Percentiles rank a stretch among this genome's conserved stretches.
phyloP scores from a whole-genome alignment of 1,284 basidiomycete species.

The Irpex rosettiformis region DNA sequence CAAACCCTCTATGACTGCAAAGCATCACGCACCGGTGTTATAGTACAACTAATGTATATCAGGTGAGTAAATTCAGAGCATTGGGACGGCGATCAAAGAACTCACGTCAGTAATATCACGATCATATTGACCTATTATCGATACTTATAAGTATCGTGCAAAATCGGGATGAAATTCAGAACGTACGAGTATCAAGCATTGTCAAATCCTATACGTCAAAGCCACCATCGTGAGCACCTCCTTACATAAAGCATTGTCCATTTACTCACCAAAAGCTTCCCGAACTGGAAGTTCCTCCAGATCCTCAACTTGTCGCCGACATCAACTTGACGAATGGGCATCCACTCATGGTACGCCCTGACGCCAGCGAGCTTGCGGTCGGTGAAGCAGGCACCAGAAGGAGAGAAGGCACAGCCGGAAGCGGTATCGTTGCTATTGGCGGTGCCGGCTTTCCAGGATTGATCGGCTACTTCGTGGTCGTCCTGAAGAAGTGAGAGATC shows the following conservation, averaged over 20 bases:
- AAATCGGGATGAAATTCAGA: not conserved
- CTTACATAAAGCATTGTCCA: not conserved
- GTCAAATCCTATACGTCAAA: slow-evolving; percentile 42
- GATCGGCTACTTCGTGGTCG: slow-evolving; percentile 63
- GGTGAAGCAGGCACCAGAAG: slow-evolving; percentile 57
- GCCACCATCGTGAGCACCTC: not conserved
- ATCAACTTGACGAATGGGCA: slow-evolving; percentile 65
- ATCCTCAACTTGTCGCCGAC: slow-evolving; percentile 60
- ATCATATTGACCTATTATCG: slow-evolving; percentile 50
- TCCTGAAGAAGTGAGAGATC: slow-evolving; percentile 42
- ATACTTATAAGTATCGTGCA: not conserved
- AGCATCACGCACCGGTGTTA: slow-evolving; percentile 41
- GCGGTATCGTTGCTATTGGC: slow-evolving; percentile 60
- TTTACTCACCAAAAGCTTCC: slow-evolving; percentile 43
- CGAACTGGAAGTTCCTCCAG: slow-evolving; percentile 67
- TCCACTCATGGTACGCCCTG: slow-evolving; percentile 67
- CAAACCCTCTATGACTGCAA: not conserved
- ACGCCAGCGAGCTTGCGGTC: slow-evolving; percentile 63
- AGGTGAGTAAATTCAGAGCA: not conserved
- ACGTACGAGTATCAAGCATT: slow-evolving; percentile 59
- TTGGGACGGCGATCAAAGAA: not conserved
- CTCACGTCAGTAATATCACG: slow-evolving; percentile 58
- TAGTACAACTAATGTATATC: slow-evolving; percentile 43
- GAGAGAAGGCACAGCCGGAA: slow-evolving; percentile 50
- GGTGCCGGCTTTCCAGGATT: slow-evolving; percentile 63